phyloP scores from a whole-genome alignment of 345 rosid genomes.

The Aquilaria sinensis region DNA sequence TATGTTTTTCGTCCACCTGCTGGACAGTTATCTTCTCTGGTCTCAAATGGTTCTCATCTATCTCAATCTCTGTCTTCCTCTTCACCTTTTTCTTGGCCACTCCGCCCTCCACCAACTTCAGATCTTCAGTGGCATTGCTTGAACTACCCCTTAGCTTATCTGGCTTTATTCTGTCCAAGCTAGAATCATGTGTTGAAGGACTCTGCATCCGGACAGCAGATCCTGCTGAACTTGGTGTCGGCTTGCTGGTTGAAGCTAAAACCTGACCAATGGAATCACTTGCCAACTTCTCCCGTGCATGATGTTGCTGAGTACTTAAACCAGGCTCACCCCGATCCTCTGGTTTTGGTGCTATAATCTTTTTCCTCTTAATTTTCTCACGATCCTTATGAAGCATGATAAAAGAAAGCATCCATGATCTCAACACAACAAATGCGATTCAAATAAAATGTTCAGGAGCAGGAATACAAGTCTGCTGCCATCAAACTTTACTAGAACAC shows the following conservation, averaged over 20 bases:
- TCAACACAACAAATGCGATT: not conserved
- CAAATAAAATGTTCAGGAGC: constrained; percentile 4
- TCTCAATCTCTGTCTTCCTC: constrained; percentile 49
- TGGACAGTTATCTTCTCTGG: constrained; percentile 25
- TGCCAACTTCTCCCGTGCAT: constrained; percentile 29
- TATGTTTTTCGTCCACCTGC: constrained; percentile 25
- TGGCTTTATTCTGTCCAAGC: constrained; percentile 41
- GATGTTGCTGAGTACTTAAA: constrained; percentile 33
- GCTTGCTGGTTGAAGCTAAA: constrained; percentile 31
- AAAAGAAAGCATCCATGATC: constrained; percentile 6
- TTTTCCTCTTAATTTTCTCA: constrained; percentile 55
- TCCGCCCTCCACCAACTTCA: constrained; percentile 34
- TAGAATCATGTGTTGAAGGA: constrained; percentile 29
- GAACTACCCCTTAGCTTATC: constrained; percentile 47
- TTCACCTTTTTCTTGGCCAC: constrained; percentile 42
- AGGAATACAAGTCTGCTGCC: not conserved
- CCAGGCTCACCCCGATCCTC: constrained; percentile 45
- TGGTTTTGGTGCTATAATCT: constrained; percentile 32
- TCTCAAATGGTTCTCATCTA: constrained; percentile 31
- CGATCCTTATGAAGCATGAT: constrained; percentile 35
- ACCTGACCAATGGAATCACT: constrained; percentile 28
- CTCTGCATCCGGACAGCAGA: constrained; percentile 28
- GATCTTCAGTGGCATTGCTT: constrained; percentile 35
- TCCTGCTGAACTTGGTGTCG: constrained; percentile 27
- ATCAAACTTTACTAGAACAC: not conserved